Conservation (phyloP, 2,329 filamentous ascomycete genomes). For the Teratosphaeria zuluensis region DNA sequence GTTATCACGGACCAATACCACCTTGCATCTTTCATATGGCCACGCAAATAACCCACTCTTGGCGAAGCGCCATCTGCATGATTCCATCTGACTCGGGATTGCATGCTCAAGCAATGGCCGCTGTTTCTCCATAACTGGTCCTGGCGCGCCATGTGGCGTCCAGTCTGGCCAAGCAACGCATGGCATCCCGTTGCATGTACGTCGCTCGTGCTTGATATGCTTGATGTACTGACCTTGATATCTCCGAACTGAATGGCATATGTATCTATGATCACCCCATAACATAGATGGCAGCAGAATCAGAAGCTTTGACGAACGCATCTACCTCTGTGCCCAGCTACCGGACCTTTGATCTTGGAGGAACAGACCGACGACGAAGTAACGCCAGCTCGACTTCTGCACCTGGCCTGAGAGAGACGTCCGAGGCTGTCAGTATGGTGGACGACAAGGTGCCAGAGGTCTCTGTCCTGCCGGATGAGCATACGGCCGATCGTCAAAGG, state of each 20-base stretch:
- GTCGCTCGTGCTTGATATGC: neutral
- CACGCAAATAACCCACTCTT: neutral
- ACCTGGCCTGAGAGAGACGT: neutral
- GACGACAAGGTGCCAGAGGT: neutral
- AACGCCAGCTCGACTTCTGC: neutral
- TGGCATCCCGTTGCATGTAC: neutral
- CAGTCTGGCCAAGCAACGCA: no score
- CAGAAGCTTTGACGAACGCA: neutral
- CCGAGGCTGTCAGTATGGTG: neutral
- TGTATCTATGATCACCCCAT: neutral
- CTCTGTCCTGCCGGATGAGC: neutral
- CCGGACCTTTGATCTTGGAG: neutral
- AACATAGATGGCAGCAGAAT: neutral
- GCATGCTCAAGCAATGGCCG: neutral
- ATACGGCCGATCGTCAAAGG: neutral
- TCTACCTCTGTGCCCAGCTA: neutral
- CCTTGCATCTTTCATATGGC: neutral
- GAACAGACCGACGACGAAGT: neutral
- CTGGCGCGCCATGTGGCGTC: neutral
- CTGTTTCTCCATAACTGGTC: neutral
- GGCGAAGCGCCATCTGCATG: neutral
- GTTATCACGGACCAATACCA: neutral
- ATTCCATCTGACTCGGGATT: neutral
- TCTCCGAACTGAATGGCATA: neutral
- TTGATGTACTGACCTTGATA: neutral